phyloP scores from a whole-genome alignment of 116 monocot genomes.

The Papilionanthe hybrid region DNA sequence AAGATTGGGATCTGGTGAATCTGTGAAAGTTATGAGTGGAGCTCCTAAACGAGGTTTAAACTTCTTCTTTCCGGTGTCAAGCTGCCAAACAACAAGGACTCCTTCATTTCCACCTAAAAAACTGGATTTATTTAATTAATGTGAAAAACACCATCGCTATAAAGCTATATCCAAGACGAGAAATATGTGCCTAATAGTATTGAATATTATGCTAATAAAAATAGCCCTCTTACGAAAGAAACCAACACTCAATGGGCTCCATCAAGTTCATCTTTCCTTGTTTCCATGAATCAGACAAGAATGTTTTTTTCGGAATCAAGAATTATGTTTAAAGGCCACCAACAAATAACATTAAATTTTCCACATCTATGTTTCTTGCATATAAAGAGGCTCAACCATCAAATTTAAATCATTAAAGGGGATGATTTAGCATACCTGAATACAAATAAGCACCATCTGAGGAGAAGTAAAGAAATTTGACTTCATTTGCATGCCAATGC shows the following conservation, averaged over 20 bases:
- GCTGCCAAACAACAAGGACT: slow-evolving; percentile 92
- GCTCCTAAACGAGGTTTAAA: slow-evolving; percentile 74
- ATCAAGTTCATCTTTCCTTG: not conserved
- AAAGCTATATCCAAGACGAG: not conserved
- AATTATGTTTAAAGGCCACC: not conserved
- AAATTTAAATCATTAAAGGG: not conserved
- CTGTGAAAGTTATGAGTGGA: slow-evolving; percentile 52
- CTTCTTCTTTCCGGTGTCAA: slow-evolving; percentile 80
- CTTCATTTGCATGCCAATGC: slow-evolving; percentile 90
- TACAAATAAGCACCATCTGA: slow-evolving; percentile 89
- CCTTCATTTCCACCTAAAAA: slow-evolving; percentile 86
- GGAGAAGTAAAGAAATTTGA: slow-evolving; percentile 73
- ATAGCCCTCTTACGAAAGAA: not conserved
- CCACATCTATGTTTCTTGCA: not conserved
- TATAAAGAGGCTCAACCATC: not conserved
- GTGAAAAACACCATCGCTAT: not conserved
- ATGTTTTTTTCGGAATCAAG: not conserved
- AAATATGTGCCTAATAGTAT: not conserved
- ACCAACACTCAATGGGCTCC: not conserved
- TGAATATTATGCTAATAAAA: not conserved
- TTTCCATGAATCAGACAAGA: not conserved
- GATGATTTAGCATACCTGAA: slow-evolving; percentile 55
- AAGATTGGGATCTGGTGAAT: slow-evolving; percentile 63
- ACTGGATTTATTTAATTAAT: not conserved
- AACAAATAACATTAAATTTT: not conserved